These are phyloP conservation scores for Sporothrix globosa DNA, from an alignment of 2,329 filamentous ascomycete species.

Conservation along the genomic window DNA sequence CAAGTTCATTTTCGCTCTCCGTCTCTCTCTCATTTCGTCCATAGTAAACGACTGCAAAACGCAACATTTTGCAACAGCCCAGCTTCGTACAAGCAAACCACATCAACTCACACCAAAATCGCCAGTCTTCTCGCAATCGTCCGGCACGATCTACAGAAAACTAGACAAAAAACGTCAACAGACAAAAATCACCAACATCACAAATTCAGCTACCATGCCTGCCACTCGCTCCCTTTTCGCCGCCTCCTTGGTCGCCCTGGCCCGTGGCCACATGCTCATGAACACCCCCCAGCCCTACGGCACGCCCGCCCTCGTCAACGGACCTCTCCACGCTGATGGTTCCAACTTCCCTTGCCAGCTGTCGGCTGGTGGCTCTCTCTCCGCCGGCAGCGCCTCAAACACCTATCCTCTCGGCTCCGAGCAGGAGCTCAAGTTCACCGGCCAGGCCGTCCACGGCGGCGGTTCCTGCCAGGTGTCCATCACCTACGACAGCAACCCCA, in stretches of 20 bases:
- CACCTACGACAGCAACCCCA: constrained; percentile 74
- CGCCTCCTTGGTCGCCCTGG: constrained; percentile 60
- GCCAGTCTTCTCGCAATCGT: constrained; percentile 40
- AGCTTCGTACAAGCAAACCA: constrained; percentile 27
- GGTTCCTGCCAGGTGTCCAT: constrained; percentile 90
- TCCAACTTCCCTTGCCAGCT: constrained; percentile 83
- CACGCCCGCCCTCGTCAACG: constrained; percentile 53
- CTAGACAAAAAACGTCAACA: not conserved
- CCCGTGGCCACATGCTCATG: constrained; percentile 78
- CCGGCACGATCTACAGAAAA: constrained; percentile 46
- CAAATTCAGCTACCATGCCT: constrained; percentile 52
- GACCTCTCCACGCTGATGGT: constrained; percentile 64
- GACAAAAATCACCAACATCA: not conserved
- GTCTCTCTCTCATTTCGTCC: not conserved
- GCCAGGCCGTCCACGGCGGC: constrained; percentile 80
- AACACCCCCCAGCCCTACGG: constrained; percentile 66
- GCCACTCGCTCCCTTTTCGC: constrained; percentile 51
- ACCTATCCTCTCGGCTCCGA: constrained; percentile 65
- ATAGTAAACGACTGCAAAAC: not conserved
- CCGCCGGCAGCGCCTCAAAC: constrained; percentile 56
- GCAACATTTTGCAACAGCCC: not conserved
- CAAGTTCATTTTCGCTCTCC: not conserved
- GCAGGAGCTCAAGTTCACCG: constrained; percentile 67
- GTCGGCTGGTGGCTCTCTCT: constrained; percentile 52
- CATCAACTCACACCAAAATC: constrained; percentile 35